Evolutionary conservation across 306 rosid genomes (phyloP).

Genomic region (Carpinus fangiana): DNA sequence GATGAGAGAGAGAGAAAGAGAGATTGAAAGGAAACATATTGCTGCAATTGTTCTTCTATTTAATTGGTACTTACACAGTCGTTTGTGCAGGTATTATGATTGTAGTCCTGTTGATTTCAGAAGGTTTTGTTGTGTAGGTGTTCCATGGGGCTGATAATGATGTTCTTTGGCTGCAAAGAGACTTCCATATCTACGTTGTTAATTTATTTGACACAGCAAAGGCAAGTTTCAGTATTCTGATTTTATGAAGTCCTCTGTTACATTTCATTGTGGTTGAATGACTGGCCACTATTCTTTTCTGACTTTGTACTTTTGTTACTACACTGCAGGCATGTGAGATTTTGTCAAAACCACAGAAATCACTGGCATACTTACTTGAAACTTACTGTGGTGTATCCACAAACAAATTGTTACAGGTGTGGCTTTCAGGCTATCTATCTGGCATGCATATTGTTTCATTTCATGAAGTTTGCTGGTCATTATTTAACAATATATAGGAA

Average conservation of each 20-base stretch:
- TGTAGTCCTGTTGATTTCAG: constrained; percentile 15
- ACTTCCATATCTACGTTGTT: constrained; percentile 84
- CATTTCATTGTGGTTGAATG: constrained; percentile 16
- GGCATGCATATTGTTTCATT: constrained; percentile 8
- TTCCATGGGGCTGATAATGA: constrained; percentile 98
- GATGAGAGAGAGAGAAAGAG: not conserved
- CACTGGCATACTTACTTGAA: constrained; percentile 91
- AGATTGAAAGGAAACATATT: not conserved
- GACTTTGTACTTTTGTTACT: constrained; percentile 19
- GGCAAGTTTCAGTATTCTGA: constrained; percentile 42
- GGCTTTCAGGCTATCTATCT: constrained; percentile 18
- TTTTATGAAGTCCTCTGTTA: constrained; percentile 12
- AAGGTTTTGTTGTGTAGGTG: constrained; percentile 57
- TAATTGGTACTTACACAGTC: not conserved
- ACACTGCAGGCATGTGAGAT: constrained; percentile 87
- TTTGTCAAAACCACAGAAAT: constrained; percentile 83
- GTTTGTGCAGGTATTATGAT: constrained; percentile 9
- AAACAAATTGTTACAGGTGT: constrained; percentile 90
- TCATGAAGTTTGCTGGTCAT: constrained; percentile 21
- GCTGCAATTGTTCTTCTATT: not conserved
- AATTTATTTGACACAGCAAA: constrained; percentile 90
- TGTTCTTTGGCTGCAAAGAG: constrained; percentile 88
- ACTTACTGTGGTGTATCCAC: constrained; percentile 76
- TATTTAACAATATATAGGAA: not conserved
- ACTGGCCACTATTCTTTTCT: constrained; percentile 7